Base-by-base conservation (phyloP, 352 stramenopile species). In the Aphanomyces astaci region DNA sequence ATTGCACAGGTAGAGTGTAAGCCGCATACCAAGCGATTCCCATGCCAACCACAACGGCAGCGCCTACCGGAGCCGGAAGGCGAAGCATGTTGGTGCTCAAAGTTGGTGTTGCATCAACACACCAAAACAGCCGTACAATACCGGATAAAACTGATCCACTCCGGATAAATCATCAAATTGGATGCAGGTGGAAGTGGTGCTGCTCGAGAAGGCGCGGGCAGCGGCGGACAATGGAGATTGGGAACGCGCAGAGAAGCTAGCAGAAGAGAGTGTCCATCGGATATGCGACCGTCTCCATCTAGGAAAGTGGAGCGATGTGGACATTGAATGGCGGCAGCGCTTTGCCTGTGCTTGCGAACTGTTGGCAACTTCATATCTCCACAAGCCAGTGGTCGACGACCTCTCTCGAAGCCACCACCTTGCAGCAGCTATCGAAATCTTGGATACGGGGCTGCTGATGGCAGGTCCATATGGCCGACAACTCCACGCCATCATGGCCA, bases 231-330 rank as follows among this genome's bases (percentile, higher is more conserved):
- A n/a, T n/a, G n/a, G n/a, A 1, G 52, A 59, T 22, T 59, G 52
- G 52, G 30, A 49, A 19, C 15, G 22, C 4, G 55, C 27, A 22
- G 15, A 60, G 70, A 25, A 51, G 28, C 52, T 78, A 13, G 71
- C 73, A 2, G 60, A 52, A 0, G 75, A 77, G 5, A 80, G 76
- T 4, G 88, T 89, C 72, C 77, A 82, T 28, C 79, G 79, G 31
- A 78, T 77, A 60, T 94, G 83, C 83, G 83, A 94, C 66, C 75
- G 77, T 11, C 67, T 94, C 51, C 85, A 94, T 72, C 86, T 79
- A 48, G 85, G 81, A 3, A 80, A 71, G 64, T 94, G 85, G 85
- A 89, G 90, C 59, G 73, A 71, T 40, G 71, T 94, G 9, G 59
- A 71, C 9, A 45, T 68, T 5, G 75, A 80, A 51, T 94, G 82